phyloP scores from a whole-genome alignment of 2,329 filamentous ascomycete genomes.

The Calonectria henricotiae region DNA sequence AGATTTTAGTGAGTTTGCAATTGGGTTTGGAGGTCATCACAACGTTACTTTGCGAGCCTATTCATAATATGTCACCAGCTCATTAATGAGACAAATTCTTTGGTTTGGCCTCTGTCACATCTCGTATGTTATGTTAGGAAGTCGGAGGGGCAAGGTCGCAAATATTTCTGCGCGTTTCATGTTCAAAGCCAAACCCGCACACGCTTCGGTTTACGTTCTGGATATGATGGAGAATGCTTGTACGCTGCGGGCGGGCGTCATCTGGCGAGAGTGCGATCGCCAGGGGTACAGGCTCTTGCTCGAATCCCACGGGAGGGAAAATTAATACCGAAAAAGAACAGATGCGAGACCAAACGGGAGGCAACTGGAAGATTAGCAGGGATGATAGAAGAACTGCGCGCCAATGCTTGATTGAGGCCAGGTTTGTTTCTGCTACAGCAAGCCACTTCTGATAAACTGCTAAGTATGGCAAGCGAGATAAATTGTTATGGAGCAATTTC shows the following conservation, averaged over 20 bases:
- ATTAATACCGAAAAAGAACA: background rate
- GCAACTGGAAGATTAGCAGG: background rate
- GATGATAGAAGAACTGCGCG: background rate
- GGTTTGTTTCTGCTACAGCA: background rate
- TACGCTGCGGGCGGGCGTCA: background rate
- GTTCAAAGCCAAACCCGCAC: conserved; percentile 3
- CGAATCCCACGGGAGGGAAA: background rate
- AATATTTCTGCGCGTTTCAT: conserved; percentile 13
- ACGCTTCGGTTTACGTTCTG: background rate
- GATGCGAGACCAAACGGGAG: background rate
- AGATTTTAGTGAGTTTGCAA: background rate
- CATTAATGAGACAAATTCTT: background rate
- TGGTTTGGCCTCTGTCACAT: background rate
- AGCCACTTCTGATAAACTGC: background rate
- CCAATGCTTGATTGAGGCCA: background rate
- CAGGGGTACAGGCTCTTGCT: background rate
- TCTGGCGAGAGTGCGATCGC: background rate
- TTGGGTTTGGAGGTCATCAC: background rate
- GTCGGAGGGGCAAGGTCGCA: background rate
- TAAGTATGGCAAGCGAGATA: conserved; percentile 1
- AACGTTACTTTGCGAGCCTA: too few species aligned
- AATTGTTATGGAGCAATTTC: conserved; percentile 1
- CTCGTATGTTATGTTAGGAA: background rate
- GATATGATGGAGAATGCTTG: background rate
- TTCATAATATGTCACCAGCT: background rate